Conservation (phyloP, 805 yeast genomes). For the Debaryomyces tyrocola region DNA sequence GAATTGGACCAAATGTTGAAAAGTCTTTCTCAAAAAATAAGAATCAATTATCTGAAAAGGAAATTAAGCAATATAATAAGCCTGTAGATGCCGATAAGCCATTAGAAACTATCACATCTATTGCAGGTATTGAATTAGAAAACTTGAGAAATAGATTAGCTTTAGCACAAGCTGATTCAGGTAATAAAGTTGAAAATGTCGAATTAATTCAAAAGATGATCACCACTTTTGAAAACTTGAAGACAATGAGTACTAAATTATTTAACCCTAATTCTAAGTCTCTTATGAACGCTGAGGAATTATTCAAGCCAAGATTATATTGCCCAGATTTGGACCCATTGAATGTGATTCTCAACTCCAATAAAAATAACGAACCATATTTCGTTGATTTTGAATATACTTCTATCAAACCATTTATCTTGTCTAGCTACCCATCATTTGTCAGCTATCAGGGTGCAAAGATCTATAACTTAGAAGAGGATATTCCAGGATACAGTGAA, state of each 20-base stretch:
- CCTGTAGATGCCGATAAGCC: conserved; percentile 73
- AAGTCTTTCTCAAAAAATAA: conserved; percentile 73
- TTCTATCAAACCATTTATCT: conserved; percentile 75
- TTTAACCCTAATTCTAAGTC: conserved; percentile 53
- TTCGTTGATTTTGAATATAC: conserved; percentile 85
- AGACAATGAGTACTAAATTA: conserved; percentile 55
- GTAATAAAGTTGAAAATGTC: conserved; percentile 43
- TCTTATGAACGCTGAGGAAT: conserved; percentile 60
- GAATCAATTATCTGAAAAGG: conserved; percentile 48
- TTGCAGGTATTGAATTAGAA: conserved; percentile 69
- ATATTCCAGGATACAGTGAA: conserved; percentile 66
- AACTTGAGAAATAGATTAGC: conserved; percentile 54
- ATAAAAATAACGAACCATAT: conserved; percentile 37
- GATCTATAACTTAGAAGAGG: conserved; percentile 72
- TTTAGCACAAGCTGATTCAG: conserved; percentile 54
- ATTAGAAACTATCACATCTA: conserved; percentile 58
- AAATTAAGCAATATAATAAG: conserved; percentile 57
- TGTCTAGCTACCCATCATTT: conserved; percentile 78
- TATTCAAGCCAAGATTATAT: conserved; percentile 70
- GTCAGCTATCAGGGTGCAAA: conserved; percentile 88
- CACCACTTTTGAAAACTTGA: conserved; percentile 61
- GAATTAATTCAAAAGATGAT: conserved; percentile 50
- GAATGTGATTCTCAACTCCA: conserved; percentile 61
- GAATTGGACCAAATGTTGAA: conserved; percentile 88
- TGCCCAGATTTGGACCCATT: conserved; percentile 90